phyloP scores from a whole-genome alignment of 306 rosid genomes.

The Prunus campanulata region DNA sequence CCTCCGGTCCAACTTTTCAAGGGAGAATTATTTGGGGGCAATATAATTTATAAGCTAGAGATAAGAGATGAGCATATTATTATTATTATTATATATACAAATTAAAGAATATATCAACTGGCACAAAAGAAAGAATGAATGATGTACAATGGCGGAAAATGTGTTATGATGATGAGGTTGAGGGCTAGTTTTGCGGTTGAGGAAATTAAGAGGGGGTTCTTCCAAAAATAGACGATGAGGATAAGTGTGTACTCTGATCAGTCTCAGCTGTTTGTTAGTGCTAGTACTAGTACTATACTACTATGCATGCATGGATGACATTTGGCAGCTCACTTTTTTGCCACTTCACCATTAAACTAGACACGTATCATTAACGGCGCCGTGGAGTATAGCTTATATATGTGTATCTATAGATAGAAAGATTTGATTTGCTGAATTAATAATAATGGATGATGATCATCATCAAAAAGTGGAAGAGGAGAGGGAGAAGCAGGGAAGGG shows the following conservation, averaged over 20 bases:
- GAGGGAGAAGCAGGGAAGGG: slow-evolving; percentile 20
- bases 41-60: background rate
- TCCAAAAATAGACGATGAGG: too few species aligned
- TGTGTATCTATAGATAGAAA: too few species aligned
- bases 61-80: background rate
- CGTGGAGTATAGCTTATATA: too few species aligned
- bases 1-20: background rate
- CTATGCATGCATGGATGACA: slow-evolving; percentile 8
- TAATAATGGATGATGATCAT: background rate
- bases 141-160: too few species aligned
- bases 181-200: too few species aligned
- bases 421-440: too few species aligned
- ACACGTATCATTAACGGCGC: background rate
- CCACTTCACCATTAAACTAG: background rate
- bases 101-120: background rate
- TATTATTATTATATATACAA: too few species aligned
- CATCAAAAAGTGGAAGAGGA: slow-evolving; percentile 31
- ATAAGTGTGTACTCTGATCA: too few species aligned
- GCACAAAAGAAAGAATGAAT: background rate
- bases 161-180: too few species aligned
- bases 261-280: too few species aligned
- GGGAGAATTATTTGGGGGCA: background rate
- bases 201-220: too few species aligned
- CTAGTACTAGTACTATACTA: background rate
- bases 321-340: background rate